Base-by-base conservation (phyloP, 331 rosid species). In the Malus hybrid region DNA sequence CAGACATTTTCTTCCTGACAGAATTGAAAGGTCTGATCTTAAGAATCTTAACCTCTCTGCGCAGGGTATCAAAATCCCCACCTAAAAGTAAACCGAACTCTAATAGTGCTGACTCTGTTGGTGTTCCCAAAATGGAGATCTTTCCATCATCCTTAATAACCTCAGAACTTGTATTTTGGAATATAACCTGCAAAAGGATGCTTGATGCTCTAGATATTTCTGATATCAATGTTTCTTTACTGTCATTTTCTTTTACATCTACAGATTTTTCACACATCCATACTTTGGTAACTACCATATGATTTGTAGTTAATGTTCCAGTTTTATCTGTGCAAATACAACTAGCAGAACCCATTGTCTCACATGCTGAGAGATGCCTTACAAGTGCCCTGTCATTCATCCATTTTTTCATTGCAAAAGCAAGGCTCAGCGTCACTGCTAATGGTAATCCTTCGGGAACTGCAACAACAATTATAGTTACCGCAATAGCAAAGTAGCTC, bases 311-410 rank as follows among this genome's bases (percentile, higher is more conserved):
- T 72, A 94, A 76, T 22, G 99, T 94, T 52, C 99, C 99, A 1
- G 99, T 94, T 85, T 94, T 94, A 79, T 94, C 99, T 3, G 99
- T 91, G 88, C 99, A 94, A 77, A 94, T 94, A 88, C 99, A 92
- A 76, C 83, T 84, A 66, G 92, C 89, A 54, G 97, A 94, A 83
- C 99, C 99, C 99, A 94, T 94, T 57, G 99, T 94, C 85, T 94
- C 99, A 73, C 99, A 94, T 32, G 97, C 99, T 69, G 99, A 87
- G 67, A 94, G 96, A 87, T 86, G 96, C 82, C 97, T 92, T 76
- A 94, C 99, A 63, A 94, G 97, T 70, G 97, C 99, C 82, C 31
- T 90, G 60, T 87, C 95, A 52, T 80, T 75, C 99, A 94, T 94
- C 65, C 92, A 76, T 76, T 94, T 87, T 85, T 88, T 90, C 99